Conservation (phyloP, 495 filamentous ascomycete species). For the Penicillium paxilli region DNA sequence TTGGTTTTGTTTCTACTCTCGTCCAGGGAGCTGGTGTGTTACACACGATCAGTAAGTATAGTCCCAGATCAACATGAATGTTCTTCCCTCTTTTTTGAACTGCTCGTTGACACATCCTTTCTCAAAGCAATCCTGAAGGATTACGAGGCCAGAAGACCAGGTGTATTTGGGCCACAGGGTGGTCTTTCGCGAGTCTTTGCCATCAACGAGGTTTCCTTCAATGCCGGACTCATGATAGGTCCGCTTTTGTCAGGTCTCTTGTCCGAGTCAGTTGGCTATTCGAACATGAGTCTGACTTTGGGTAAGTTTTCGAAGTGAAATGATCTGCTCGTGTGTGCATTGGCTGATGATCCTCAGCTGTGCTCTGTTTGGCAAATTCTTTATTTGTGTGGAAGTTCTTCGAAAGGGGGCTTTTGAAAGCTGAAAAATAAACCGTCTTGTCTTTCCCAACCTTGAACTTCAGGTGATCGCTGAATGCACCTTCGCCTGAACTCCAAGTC, state of each 20-base stretch:
- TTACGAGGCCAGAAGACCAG: neutral
- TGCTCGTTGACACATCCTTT: neutral
- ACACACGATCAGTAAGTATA: constrained; percentile 1
- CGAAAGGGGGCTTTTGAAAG: neutral
- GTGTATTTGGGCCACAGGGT: neutral
- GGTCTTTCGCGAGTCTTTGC: constrained; percentile 12
- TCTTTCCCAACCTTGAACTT: no score
- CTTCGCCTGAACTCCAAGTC: no score
- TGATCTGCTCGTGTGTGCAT: neutral
- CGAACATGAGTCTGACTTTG: constrained; percentile 14
- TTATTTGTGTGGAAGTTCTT: neutral
- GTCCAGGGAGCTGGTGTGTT: neutral
- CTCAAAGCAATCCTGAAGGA: neutral
- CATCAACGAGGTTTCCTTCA: constrained; percentile 25
- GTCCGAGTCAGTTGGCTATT: constrained; percentile 26
- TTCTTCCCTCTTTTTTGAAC: neutral
- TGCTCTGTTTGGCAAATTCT: neutral
- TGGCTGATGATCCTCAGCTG: neutral
- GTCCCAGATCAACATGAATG: neutral
- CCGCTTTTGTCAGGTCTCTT: constrained; percentile 27
- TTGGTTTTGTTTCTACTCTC: neutral
- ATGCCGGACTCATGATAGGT: constrained; percentile 24
- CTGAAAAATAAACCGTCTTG: no score
- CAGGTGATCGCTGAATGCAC: no score
- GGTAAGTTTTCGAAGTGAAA: constrained; percentile 6